Conservation (phyloP, 352 stramenopile genomes). For the Thraustotheca clavata region DNA sequence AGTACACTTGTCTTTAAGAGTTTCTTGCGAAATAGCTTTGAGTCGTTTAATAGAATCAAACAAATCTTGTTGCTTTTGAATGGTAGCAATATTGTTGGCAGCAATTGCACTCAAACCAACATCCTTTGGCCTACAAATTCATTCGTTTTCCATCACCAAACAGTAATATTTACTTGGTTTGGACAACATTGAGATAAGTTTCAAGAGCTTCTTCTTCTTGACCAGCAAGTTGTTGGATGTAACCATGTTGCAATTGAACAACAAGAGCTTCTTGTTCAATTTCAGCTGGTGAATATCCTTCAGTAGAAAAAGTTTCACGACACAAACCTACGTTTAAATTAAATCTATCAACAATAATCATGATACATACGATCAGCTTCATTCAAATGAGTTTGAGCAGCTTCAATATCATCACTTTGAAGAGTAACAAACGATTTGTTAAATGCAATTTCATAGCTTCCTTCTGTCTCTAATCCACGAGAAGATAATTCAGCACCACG, state of each 20-base stretch:
- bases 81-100: conserved; percentile 75
- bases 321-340: conserved; percentile 44
- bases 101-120: conserved; percentile 53
- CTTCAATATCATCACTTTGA: conserved; percentile 43
- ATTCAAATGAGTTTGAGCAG: conserved; percentile 35
- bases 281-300: conserved; percentile 44
- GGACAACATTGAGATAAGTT: conserved; percentile 68
- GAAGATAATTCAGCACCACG: conserved; percentile 44
- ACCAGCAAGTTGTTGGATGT: conserved; percentile 71
- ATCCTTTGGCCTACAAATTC: conserved; percentile 42
- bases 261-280: conserved; percentile 64
- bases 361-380: conserved; percentile 50
- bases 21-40: conserved; percentile 47
- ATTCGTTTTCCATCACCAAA: neutral
- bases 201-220: conserved; percentile 56
- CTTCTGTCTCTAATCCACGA: conserved; percentile 45
- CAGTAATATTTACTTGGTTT: conserved; percentile 50
- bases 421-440: conserved; percentile 82
- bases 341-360: neutral
- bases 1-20: conserved; percentile 53
- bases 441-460: conserved; percentile 72
- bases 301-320: conserved; percentile 43
- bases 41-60: conserved; percentile 81
- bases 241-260: conserved; percentile 63
- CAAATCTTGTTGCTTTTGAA: conserved; percentile 64